A percentile compares a stretch with the other conserved stretches of the same genome.
Conservation (phyloP, 192 early-diverging fungal species). For the Backusella macrospora region DNA sequence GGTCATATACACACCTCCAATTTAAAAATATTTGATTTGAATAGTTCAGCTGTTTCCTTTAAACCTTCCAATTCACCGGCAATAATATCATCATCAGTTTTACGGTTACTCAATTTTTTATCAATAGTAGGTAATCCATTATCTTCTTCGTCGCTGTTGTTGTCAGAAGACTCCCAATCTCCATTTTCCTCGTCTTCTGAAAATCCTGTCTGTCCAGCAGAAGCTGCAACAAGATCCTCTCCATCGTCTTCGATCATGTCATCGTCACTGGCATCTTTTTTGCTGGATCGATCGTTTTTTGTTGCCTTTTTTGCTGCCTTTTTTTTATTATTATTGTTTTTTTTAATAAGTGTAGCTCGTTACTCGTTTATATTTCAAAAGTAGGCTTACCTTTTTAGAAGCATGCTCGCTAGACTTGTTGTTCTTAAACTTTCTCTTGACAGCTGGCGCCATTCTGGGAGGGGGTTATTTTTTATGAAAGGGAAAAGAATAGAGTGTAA, state of each 20-base stretch:
- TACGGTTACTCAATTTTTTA: conserved; percentile 32
- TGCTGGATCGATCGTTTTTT: conserved; percentile 9
- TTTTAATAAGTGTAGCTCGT: background rate
- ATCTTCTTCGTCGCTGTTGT: conserved; percentile 48
- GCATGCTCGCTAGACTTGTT: background rate
- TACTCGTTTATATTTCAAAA: background rate
- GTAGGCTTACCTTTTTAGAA: conserved; percentile 17
- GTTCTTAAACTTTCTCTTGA: conserved; percentile 27
- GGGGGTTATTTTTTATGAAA: background rate
- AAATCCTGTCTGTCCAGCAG: conserved; percentile 15
- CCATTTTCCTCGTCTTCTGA: conserved; percentile 47
- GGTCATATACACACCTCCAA: conserved; percentile 61
- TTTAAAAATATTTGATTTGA: conserved; percentile 91
- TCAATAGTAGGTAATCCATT: conserved; percentile 46
- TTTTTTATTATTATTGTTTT: background rate
- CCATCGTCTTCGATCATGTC: conserved; percentile 31
- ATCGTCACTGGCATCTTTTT: background rate
- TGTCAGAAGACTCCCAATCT: conserved; percentile 38
- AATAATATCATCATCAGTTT: conserved; percentile 40
- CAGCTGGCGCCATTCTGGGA: conserved; percentile 20
- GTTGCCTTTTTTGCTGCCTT: conserved; percentile 7
- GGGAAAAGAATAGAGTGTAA: background rate
- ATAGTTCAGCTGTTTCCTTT: conserved; percentile 80
- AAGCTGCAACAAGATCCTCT: conserved; percentile 33
- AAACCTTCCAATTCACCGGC: conserved; percentile 82